Percentiles rank a stretch among this genome's conserved stretches.
Evolutionary conservation across 2,329 filamentous ascomycete genomes (phyloP).

Genomic region (Xylariaceae sp.): DNA sequence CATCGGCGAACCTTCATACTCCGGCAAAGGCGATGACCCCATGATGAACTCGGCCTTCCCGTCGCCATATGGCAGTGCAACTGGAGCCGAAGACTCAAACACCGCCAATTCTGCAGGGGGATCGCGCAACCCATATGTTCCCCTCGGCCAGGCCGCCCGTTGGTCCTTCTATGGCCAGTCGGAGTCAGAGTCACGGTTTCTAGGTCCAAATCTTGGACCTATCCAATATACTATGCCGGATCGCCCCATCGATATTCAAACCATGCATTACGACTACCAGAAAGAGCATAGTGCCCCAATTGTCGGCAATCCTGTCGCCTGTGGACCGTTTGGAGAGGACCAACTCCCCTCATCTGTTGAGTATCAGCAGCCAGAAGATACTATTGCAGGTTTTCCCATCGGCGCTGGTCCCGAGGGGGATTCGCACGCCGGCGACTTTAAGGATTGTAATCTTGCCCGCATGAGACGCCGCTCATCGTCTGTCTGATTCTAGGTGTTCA

Average conservation of each 20-base stretch:
- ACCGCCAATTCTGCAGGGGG: neutral
- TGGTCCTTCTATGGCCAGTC: constrained; percentile 14
- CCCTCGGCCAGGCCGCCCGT: constrained; percentile 11
- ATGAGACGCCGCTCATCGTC: neutral
- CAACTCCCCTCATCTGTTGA: constrained; percentile 9
- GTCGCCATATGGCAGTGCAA: too few species aligned
- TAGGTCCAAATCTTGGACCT: constrained; percentile 11
- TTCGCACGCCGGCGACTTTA: constrained; percentile 31
- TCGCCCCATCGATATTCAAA: constrained; percentile 21
- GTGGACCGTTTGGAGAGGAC: neutral
- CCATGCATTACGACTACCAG: constrained; percentile 18
- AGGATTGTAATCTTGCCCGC: constrained; percentile 20
- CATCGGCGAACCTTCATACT: neutral
- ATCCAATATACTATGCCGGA: neutral
- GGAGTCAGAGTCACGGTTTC: neutral
- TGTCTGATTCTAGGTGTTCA: constrained; percentile 7
- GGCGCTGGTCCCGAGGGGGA: constrained; percentile 39
- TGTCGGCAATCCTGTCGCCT: constrained; percentile 3
- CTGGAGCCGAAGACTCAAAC: neutral
- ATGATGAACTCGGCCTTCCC: too few species aligned
- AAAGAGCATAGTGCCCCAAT: constrained; percentile 30
- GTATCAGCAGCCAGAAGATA: constrained; percentile 8
- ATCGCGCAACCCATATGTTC: neutral
- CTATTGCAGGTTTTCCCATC: constrained; percentile 36
- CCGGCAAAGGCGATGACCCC: too few species aligned